Evolutionary conservation across 2,329 filamentous ascomycete genomes (phyloP), one percentile per base, ranked within the genome.

Genomic region (Samsoniella hepiali): DNA sequence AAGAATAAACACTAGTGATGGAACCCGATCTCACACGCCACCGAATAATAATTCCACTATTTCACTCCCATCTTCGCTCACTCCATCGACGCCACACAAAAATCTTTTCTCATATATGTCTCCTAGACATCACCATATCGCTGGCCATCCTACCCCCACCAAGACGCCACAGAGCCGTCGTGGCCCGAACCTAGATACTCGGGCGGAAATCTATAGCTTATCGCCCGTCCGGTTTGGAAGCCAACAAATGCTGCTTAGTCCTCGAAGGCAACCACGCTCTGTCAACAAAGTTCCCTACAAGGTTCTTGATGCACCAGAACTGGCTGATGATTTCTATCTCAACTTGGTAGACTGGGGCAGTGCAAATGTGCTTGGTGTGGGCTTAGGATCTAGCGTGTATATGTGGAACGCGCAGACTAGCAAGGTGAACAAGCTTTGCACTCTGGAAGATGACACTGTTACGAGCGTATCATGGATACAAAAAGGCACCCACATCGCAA

Each of bases 401-500:
- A 95, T 98, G 87, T 99, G 95, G 95, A 97, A 97, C 74, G 95
- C 93, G 5, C 88, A 92, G 68, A 90, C 90, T 8, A 95, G 94
- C 66, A 87, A 91, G 67, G 95, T 99, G 2, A 96, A 93, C 65
- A 97, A 96, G 76, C 84, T 99, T 10, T 98, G 95, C 76, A 94
- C 96, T 53, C 81, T 98, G 13, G 88, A 91, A 67, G 93, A 97
- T 70, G 95, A 99, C 73, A 93, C 89, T 0, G 94, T 99, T 1
- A 99, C 95, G 3, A 97, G 93, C 70, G 95, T 99, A 11, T 96
- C 90, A 63, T 99, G 95, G 95, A 99, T 99, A 69, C 95, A 99
- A 77, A 88, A 95, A 78, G 95, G 95, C 44, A 97, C 94, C 0
- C 95, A 99, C 76, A 85, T 99, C 63, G 91, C 95, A 3, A 96